A percentile compares a stretch with the other conserved stretches of the same genome.
Evolutionary conservation across 1,284 basidiomycete species (phyloP).

Genomic region (Apiotrichum sp.): DNA sequence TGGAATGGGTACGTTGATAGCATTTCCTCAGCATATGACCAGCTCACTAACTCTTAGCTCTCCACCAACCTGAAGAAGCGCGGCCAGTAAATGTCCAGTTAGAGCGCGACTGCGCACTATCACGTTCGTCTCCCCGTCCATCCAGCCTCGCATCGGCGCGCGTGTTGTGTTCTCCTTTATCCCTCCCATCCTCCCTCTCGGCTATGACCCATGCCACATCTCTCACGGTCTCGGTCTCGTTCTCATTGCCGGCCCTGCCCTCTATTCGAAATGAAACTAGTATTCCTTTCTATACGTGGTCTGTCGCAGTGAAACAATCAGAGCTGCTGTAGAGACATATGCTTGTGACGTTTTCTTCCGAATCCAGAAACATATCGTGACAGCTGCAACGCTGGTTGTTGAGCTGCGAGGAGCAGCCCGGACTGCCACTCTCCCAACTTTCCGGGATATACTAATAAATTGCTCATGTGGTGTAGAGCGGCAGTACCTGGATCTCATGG

Average conservation of each 20-base stretch:
- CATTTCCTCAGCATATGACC: background rate
- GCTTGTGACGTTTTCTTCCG: conserved; percentile 10
- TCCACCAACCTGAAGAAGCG: conserved; percentile 49
- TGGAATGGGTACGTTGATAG: conserved; percentile 64
- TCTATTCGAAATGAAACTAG: conserved; percentile 17
- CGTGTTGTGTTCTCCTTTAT: conserved; percentile 4
- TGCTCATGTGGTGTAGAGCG: too few species aligned
- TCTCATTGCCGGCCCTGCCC: conserved; percentile 1
- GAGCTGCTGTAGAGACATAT: conserved; percentile 13
- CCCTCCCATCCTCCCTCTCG: background rate
- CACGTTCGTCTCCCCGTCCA: conserved; percentile 1
- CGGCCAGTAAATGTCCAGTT: conserved; percentile 23
- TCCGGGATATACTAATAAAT: too few species aligned
- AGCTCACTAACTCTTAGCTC: conserved; percentile 26
- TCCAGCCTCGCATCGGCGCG: background rate
- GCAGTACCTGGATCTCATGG: too few species aligned
- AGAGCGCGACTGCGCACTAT: background rate
- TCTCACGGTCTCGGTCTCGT: conserved; percentile 5
- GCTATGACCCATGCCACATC: conserved; percentile 9
- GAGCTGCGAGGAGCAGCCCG: too few species aligned
- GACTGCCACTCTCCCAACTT: too few species aligned
- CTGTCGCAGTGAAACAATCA: background rate
- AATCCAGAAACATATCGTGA: too few species aligned
- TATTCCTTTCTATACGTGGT: conserved; percentile 10
- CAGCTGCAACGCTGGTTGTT: too few species aligned